These are phyloP conservation scores for Cylindrodendrum hubeiense DNA, from an alignment of 2,329 filamentous ascomycete genomes.

Conservation along the genomic window DNA sequence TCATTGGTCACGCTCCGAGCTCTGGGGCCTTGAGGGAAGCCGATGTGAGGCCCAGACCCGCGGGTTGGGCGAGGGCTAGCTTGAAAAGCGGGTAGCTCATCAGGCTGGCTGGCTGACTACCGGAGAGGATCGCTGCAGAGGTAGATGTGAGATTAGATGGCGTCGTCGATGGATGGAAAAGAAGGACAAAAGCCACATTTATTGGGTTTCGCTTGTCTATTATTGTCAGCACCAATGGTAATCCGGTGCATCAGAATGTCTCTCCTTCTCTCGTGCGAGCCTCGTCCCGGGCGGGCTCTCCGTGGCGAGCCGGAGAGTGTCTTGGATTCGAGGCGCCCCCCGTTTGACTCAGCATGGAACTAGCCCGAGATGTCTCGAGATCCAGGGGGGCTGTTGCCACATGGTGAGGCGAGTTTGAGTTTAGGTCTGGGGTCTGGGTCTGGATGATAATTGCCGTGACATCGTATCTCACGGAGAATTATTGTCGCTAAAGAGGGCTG, in stretches of 20 bases:
- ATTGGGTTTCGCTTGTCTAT: neutral
- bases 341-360: conserved; percentile 14
- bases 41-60: conserved; percentile 37
- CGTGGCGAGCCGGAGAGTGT: neutral
- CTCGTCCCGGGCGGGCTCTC: neutral
- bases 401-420: neutral
- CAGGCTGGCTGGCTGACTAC: conserved; percentile 9
- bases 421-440: neutral
- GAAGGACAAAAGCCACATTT: conserved; percentile 8
- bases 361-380: conserved; percentile 9
- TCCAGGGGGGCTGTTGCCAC: neutral
- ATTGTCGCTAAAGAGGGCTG: neutral
- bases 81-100: conserved; percentile 16
- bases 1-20: conserved; percentile 19
- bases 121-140: neutral
- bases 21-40: conserved; percentile 36
- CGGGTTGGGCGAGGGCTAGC: conserved; percentile 23
- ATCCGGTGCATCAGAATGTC: neutral
- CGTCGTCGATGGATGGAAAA: conserved; percentile 1
- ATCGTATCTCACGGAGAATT: neutral
- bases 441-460: neutral
- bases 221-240: conserved; percentile 1
- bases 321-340: conserved; percentile 4
- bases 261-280: neutral
- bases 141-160: conserved; percentile 15